These are phyloP conservation scores for Fusarium sp. DNA, from an alignment of 2,329 filamentous ascomycete species.

Conservation along the genomic window DNA sequence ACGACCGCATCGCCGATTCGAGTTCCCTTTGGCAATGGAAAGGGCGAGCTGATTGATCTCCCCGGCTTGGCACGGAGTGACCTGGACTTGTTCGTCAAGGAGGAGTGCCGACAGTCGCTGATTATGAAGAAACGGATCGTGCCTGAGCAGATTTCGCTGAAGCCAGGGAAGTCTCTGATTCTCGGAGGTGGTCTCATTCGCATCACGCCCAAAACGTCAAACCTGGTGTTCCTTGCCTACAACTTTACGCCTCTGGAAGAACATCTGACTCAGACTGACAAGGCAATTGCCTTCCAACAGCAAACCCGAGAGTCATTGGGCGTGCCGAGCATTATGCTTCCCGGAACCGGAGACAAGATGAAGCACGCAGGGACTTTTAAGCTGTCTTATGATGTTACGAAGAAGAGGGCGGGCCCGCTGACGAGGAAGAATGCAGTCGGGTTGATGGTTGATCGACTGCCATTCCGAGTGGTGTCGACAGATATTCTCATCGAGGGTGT, in stretches of 20 bases:
- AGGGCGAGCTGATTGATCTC: conserved; percentile 93
- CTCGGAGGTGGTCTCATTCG: conserved; percentile 86
- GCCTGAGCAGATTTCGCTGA: conserved; percentile 81
- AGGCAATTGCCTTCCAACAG: conserved; percentile 81
- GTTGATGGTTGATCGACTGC: conserved; percentile 77
- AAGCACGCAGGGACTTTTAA: conserved; percentile 81
- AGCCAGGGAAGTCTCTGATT: conserved; percentile 84
- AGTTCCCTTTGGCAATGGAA: conserved; percentile 87
- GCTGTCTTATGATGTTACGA: conserved; percentile 88
- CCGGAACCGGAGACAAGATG: conserved; percentile 72
- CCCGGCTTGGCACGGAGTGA: conserved; percentile 85
- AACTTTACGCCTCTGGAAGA: conserved; percentile 85
- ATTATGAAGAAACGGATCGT: conserved; percentile 85
- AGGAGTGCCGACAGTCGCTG: conserved; percentile 76
- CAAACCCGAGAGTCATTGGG: conserved; percentile 71
- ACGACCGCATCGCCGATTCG: conserved; percentile 97
- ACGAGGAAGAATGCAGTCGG: conserved; percentile 75
- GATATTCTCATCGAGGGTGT: conserved; percentile 94
- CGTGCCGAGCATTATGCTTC: conserved; percentile 75
- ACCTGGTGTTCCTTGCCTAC: conserved; percentile 82
- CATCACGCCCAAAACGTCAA: conserved; percentile 79
- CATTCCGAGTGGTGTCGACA: conserved; percentile 83
- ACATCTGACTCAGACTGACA: conserved; percentile 85
- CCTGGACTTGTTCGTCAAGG: conserved; percentile 79
- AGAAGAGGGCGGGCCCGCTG: conserved; percentile 80